A percentile compares a stretch with the other conserved stretches of the same genome.
These are phyloP conservation scores for Tylopilus plumbeoviolaceoides DNA, from an alignment of 768 basidiomycete genomes.

Conservation along the genomic window DNA sequence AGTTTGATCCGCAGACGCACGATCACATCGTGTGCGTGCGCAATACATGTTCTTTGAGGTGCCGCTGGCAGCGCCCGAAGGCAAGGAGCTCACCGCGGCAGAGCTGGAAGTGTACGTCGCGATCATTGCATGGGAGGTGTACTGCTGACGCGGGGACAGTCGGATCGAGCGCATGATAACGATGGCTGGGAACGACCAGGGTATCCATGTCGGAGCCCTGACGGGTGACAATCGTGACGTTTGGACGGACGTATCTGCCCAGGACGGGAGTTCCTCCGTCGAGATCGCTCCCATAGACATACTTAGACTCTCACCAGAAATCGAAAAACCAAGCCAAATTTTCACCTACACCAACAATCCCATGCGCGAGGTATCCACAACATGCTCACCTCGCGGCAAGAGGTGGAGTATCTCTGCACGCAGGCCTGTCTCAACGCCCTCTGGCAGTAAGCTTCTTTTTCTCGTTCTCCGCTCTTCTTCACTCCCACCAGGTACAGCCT, in stretches of 20 bases:
- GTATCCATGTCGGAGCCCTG: constrained; percentile 68
- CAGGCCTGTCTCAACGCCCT: constrained; percentile 64
- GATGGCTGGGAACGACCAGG: constrained; percentile 47
- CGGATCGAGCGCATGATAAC: constrained; percentile 70
- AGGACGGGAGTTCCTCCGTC: constrained; percentile 26
- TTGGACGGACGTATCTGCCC: constrained; percentile 68
- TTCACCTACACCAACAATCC: constrained; percentile 68
- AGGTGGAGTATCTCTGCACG: constrained; percentile 57
- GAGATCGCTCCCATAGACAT: constrained; percentile 19
- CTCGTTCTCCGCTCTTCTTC: background rate
- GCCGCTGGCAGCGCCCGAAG: constrained; percentile 57
- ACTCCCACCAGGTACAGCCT: constrained; percentile 51
- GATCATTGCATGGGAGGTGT: background rate
- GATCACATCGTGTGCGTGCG: constrained; percentile 90
- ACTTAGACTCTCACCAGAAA: constrained; percentile 28
- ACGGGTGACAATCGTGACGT: constrained; percentile 86
- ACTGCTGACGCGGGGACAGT: constrained; percentile 25
- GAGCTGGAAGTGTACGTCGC: constrained; percentile 67
- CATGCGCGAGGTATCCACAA: constrained; percentile 60
- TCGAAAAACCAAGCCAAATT: constrained; percentile 52
- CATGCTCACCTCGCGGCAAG: constrained; percentile 54
- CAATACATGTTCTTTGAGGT: constrained; percentile 91
- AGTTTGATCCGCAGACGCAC: constrained; percentile 69
- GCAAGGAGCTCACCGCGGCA: constrained; percentile 67
- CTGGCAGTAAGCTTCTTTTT: constrained; percentile 56